These are phyloP conservation scores for Cercospora citrullina DNA, from an alignment of 2,329 filamentous ascomycete species.

Conservation along the genomic window DNA sequence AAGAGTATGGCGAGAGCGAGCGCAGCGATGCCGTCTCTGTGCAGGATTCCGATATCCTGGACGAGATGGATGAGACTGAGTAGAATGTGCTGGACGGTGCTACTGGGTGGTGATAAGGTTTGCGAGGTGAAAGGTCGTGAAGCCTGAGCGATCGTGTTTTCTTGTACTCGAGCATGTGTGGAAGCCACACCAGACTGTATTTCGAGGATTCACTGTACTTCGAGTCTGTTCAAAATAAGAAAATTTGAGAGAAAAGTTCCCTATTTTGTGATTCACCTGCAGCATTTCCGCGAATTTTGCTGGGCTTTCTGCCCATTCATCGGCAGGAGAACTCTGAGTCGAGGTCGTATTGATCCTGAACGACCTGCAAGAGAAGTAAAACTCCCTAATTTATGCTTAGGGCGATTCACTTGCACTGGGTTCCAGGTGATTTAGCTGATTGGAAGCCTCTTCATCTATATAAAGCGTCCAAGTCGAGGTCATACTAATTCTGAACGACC, in stretches of 20 bases:
- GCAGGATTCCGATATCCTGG: slow-evolving; percentile 34
- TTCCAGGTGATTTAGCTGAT: neutral
- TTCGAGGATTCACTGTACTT: neutral
- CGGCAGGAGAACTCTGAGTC: neutral
- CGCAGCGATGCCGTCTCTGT: slow-evolving; percentile 30
- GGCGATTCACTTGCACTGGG: neutral
- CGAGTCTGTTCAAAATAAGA: neutral
- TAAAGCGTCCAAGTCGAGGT: neutral
- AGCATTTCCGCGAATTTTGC: neutral
- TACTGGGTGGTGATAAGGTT: neutral
- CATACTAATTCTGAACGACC: neutral
- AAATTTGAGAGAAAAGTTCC: neutral
- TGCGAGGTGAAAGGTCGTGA: neutral
- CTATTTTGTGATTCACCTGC: neutral
- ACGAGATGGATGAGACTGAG: slow-evolving; percentile 28
- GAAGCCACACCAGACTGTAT: neutral
- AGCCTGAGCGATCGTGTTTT: neutral
- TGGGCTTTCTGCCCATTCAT: neutral
- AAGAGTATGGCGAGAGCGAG: slow-evolving; percentile 22
- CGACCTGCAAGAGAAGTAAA: neutral
- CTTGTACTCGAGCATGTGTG: neutral
- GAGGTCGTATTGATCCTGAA: neutral
- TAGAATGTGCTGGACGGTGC: slow-evolving; percentile 6
- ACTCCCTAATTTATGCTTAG: neutral
- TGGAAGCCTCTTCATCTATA: neutral